phyloP scores from a whole-genome alignment of 2,329 filamentous ascomycete genomes.

The Botrytis squamosa region DNA sequence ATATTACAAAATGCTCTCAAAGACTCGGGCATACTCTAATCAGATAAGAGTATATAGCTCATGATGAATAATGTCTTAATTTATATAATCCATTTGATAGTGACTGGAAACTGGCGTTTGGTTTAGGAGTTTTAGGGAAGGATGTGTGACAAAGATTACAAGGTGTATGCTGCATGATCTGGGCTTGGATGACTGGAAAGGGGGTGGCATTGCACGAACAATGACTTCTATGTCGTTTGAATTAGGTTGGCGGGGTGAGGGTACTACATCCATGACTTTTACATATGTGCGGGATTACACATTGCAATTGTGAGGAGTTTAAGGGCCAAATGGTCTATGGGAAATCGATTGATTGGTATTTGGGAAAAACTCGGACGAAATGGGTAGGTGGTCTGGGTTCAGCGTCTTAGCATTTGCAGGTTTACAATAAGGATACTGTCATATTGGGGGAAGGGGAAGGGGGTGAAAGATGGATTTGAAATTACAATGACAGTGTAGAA shows the following conservation, averaged over 20 bases:
- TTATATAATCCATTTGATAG: slow-evolving; percentile 28
- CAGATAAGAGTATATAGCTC: not conserved
- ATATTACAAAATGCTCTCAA: slow-evolving; percentile 98
- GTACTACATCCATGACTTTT: slow-evolving; percentile 19
- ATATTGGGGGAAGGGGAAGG: not conserved
- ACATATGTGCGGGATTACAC: slow-evolving; percentile 17
- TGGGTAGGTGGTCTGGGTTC: not conserved
- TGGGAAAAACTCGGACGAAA: not conserved
- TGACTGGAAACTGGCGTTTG: slow-evolving; percentile 35
- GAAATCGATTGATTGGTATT: slow-evolving; percentile 3
- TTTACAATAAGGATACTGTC: slow-evolving; percentile 10
- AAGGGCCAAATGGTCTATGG: slow-evolving; percentile 2
- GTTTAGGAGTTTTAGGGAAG: slow-evolving; percentile 31
- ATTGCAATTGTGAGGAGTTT: slow-evolving; percentile 16
- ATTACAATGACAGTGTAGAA: not conserved
- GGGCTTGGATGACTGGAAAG: slow-evolving; percentile 21
- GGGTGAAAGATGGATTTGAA: not conserved
- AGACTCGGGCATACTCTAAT: slow-evolving; percentile 91
- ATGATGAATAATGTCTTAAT: slow-evolving; percentile 31
- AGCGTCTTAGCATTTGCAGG: slow-evolving; percentile 9
- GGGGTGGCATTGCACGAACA: slow-evolving; percentile 20
- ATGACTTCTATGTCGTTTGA: slow-evolving; percentile 14
- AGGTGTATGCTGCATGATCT: slow-evolving; percentile 27
- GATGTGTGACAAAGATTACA: slow-evolving; percentile 32
- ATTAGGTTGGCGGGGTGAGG: not conserved